These are phyloP conservation scores for Pseudovirgaria hyperparasitica DNA, from an alignment of 2,329 filamentous ascomycete genomes.

Conservation along the genomic window DNA sequence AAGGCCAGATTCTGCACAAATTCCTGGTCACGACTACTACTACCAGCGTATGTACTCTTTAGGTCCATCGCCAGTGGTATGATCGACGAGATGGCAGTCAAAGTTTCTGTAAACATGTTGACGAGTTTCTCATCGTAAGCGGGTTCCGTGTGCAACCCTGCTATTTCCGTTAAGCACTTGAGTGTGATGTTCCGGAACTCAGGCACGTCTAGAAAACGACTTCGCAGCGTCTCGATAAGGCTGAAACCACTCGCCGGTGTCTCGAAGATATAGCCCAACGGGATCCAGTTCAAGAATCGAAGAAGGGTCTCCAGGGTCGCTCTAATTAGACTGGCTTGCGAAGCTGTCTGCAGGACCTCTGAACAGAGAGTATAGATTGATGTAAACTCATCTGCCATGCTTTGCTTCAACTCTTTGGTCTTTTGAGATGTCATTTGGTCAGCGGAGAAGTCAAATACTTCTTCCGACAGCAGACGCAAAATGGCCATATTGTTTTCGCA, in stretches of 20 bases:
- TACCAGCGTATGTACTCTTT: constrained; percentile 80
- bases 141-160: constrained; percentile 73
- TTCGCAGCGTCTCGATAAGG: constrained; percentile 87
- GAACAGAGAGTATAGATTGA: constrained; percentile 97
- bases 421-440: constrained; percentile 99
- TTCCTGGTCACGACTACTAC: constrained; percentile 88
- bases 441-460: constrained; percentile 97
- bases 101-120: constrained; percentile 95
- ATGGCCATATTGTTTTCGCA: constrained; percentile 99
- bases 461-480: constrained; percentile 84
- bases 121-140: constrained; percentile 92
- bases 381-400: constrained; percentile 98
- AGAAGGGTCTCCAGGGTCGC: constrained; percentile 93
- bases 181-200: constrained; percentile 96
- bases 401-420: constrained; percentile 91
- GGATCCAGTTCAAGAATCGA: constrained; percentile 98
- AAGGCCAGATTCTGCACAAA: constrained; percentile 95
- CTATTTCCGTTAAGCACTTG: constrained; percentile 95
- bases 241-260: constrained; percentile 48
- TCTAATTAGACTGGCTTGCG: constrained; percentile 79
- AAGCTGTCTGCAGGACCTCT: constrained; percentile 83
- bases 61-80: constrained; percentile 85
- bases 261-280: constrained; percentile 96
- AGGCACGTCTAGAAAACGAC: constrained; percentile 80
- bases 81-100: constrained; percentile 85